A percentile compares a stretch with the other conserved stretches of the same genome.
Conservation (phyloP, 2,329 filamentous ascomycete species). For the Cordyceps tenuipes region DNA sequence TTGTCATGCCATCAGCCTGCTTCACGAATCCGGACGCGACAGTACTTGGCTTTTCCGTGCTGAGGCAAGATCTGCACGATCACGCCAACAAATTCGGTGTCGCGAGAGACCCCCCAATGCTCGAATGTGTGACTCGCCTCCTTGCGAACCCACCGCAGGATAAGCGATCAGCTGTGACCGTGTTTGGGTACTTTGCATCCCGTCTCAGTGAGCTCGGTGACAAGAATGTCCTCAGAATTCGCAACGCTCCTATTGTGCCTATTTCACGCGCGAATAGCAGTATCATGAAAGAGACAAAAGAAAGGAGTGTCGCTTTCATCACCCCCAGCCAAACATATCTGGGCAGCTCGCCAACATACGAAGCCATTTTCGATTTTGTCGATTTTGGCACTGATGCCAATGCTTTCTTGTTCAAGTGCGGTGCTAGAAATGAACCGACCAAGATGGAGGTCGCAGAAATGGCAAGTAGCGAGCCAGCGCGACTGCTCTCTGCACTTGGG, state of each 20-base stretch:
- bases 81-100: constrained; percentile 86
- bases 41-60: constrained; percentile 71
- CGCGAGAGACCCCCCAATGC: constrained; percentile 68
- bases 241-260: constrained; percentile 63
- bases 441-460: constrained; percentile 76
- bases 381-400: constrained; percentile 87
- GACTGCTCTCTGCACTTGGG: constrained; percentile 71
- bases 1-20: constrained; percentile 68
- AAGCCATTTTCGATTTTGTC: constrained; percentile 93
- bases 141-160: constrained; percentile 63
- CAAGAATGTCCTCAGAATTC: constrained; percentile 50
- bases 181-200: constrained; percentile 79
- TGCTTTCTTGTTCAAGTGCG: constrained; percentile 77
- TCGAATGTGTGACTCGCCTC: constrained; percentile 65
- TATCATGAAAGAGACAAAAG: constrained; percentile 31
- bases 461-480: constrained; percentile 74
- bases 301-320: constrained; percentile 31
- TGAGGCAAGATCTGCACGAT: constrained; percentile 65
- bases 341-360: constrained; percentile 61
- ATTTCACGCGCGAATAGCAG: constrained; percentile 33
- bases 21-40: constrained; percentile 73
- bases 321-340: constrained; percentile 72
- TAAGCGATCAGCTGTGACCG: constrained; percentile 53
- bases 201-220: constrained; percentile 66
- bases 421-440: constrained; percentile 85